Evolutionary conservation across 2,329 filamentous ascomycete genomes (phyloP).

Genomic region (Teratosphaeria epicoccoides): DNA sequence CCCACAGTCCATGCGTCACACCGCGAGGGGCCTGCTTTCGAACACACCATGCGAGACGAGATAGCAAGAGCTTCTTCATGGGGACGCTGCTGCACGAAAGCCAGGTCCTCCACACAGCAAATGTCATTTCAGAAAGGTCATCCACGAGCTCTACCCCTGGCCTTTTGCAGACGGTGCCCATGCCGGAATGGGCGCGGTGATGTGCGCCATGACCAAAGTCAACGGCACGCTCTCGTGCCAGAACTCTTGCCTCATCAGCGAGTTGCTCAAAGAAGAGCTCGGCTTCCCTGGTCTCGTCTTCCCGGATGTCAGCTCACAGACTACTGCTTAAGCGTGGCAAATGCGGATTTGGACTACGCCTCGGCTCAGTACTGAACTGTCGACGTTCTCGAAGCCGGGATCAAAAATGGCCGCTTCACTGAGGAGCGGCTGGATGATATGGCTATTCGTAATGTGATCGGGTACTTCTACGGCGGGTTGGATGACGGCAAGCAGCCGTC

Average conservation of each 20-base stretch:
- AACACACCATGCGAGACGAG: not conserved
- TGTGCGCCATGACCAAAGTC: slow-evolving; percentile 7
- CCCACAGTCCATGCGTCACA: not conserved
- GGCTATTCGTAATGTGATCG: slow-evolving; percentile 6
- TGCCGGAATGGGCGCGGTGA: not conserved
- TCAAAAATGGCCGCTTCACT: not conserved
- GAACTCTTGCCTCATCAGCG: slow-evolving; percentile 3
- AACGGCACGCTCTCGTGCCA: slow-evolving; percentile 11
- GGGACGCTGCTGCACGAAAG: not conserved
- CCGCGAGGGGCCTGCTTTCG: not conserved
- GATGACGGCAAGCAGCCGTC: slow-evolving; percentile 9
- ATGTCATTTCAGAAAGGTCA: too few species aligned
- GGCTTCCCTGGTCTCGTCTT: not conserved
- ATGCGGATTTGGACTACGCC: not conserved
- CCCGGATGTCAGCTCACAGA: not conserved
- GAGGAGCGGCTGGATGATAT: not conserved
- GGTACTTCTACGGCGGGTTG: slow-evolving; percentile 10
- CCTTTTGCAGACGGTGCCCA: not conserved
- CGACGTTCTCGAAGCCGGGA: not conserved
- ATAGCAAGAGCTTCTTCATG: not conserved
- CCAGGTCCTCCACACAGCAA: not conserved
- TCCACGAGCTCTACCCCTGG: slow-evolving; percentile 1
- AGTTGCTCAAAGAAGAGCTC: not conserved
- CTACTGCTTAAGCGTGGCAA: not conserved
- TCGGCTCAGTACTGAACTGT: not conserved